A percentile compares a stretch with the other conserved stretches of the same genome.
phyloP scores from a whole-genome alignment of 176 grass and related monocot genomes.

The Coix lacrymajobi region DNA sequence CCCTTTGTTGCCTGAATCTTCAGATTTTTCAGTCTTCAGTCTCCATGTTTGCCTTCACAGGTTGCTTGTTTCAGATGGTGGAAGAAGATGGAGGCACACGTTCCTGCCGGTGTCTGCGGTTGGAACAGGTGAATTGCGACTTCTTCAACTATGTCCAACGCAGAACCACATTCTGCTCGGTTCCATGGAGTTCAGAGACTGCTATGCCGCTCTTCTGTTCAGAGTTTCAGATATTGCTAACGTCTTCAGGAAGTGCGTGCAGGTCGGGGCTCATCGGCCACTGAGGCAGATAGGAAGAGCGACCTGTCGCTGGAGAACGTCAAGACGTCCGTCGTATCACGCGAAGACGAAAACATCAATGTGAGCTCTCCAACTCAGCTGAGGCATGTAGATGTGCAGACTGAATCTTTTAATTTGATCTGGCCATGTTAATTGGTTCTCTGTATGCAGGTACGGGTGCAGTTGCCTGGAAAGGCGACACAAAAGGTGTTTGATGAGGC shows the following conservation, averaged over 20 bases:
- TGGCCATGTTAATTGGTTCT: not conserved
- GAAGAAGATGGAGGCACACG: conserved; percentile 16
- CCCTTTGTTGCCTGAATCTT: not conserved
- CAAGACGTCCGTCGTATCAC: conserved; percentile 41
- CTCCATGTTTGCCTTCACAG: not conserved
- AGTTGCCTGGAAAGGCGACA: conserved; percentile 58
- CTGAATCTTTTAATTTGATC: not conserved
- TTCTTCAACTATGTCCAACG: not conserved
- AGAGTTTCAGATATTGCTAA: not conserved
- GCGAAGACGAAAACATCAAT: conserved; percentile 47
- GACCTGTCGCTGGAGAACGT: conserved; percentile 40
- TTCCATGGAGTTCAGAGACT: not conserved
- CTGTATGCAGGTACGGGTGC: conserved; percentile 53
- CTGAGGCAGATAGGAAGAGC: conserved; percentile 35
- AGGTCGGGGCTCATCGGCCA: conserved; percentile 48
- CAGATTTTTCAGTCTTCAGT: not conserved
- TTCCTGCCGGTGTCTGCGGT: conserved; percentile 22
- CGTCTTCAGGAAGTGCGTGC: conserved; percentile 15
- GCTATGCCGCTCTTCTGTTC: not conserved
- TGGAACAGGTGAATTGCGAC: conserved; percentile 26
- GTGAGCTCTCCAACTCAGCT: conserved; percentile 40
- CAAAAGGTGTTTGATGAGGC: conserved; percentile 55
- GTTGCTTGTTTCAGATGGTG: conserved; percentile 20
- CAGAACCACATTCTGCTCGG: not conserved
- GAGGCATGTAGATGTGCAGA: conserved; percentile 3